Evolutionary conservation across 225 moss, liverwort and hornwort species (phyloP).

Genomic region (Marchantia polymorpha): DNA sequence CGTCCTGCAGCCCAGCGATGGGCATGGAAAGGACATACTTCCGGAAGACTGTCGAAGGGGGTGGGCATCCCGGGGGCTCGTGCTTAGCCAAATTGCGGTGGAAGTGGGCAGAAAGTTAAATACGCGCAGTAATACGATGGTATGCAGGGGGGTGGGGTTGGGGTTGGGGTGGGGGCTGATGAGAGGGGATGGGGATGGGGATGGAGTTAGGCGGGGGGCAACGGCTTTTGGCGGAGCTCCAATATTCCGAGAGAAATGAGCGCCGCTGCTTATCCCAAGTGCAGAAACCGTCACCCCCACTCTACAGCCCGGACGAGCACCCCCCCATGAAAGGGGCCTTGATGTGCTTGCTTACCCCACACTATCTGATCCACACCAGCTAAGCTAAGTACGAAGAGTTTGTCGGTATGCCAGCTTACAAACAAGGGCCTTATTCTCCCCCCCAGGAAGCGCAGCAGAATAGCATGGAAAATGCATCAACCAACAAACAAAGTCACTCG

Average conservation of each 20-base stretch:
- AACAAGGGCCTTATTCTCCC: not conserved
- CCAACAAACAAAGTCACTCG: not conserved
- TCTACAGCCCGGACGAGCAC: no score
- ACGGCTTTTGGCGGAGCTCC: not conserved
- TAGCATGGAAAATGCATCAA: not conserved
- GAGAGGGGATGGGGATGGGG: no score
- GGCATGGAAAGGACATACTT: no score
- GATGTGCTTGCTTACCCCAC: not conserved
- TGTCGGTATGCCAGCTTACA: not conserved
- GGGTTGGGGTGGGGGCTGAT: not conserved
- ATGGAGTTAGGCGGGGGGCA: no score
- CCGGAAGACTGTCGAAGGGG: no score
- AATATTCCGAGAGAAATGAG: not conserved
- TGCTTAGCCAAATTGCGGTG: no score
- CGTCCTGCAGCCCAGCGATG: no score
- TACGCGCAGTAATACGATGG: not conserved
- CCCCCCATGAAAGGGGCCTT: no score
- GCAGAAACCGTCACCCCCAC: conserved; percentile 14
- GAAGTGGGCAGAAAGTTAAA: not conserved
- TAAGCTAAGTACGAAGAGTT: not conserved
- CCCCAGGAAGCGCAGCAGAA: not conserved
- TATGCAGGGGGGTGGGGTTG: not conserved
- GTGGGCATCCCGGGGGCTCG: no score
- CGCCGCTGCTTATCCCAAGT: not conserved
- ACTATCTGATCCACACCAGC: conserved; percentile 5